A percentile compares a stretch with the other conserved stretches of the same genome.
Conservation (phyloP, 2,329 filamentous ascomycete species). For the Aureobasidium uvarum region DNA sequence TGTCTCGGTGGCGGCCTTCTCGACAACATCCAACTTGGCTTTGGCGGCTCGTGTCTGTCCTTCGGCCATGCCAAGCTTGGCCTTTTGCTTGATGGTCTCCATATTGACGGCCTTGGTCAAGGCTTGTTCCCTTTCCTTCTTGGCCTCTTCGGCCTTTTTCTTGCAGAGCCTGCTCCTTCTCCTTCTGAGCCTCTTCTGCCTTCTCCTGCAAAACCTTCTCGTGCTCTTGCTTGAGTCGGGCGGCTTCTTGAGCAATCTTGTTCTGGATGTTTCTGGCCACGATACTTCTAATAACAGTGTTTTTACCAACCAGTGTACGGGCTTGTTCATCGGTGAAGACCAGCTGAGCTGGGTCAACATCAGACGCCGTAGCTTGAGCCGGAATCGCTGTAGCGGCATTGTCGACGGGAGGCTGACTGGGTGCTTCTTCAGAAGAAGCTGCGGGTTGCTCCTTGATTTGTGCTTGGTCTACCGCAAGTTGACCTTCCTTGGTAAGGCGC, state of each 20-base stretch:
- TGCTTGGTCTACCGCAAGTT: conserved; percentile 41
- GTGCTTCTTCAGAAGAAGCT: conserved; percentile 38
- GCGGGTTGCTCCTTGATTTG: conserved; percentile 33
- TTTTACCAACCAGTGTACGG: conserved; percentile 51
- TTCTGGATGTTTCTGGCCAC: conserved; percentile 59
- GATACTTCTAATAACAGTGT: conserved; percentile 51
- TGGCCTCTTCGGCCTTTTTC: conserved; percentile 28
- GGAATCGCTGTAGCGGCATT: neutral
- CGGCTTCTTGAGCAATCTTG: conserved; percentile 44
- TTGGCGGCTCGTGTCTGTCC: conserved; percentile 67
- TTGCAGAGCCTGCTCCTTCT: conserved; percentile 30
- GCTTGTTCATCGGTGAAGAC: conserved; percentile 52
- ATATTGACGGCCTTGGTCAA: conserved; percentile 33
- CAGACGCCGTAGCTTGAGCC: conserved; percentile 18
- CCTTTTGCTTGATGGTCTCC: conserved; percentile 53
- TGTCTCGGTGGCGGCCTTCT: conserved; percentile 79
- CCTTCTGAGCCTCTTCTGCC: conserved; percentile 42
- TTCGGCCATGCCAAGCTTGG: conserved; percentile 50
- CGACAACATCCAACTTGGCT: conserved; percentile 74
- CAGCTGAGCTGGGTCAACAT: conserved; percentile 32
- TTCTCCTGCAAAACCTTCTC: conserved; percentile 31
- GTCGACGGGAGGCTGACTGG: conserved; percentile 28
- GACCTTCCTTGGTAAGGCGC: conserved; percentile 39
- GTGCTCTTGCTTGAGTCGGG: conserved; percentile 41
- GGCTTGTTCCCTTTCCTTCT: conserved; percentile 36